Evolutionary conservation across 2,329 filamentous ascomycete genomes (phyloP), one percentile per base, ranked within the genome.

Genomic region (Stenocarpella maydis): DNA sequence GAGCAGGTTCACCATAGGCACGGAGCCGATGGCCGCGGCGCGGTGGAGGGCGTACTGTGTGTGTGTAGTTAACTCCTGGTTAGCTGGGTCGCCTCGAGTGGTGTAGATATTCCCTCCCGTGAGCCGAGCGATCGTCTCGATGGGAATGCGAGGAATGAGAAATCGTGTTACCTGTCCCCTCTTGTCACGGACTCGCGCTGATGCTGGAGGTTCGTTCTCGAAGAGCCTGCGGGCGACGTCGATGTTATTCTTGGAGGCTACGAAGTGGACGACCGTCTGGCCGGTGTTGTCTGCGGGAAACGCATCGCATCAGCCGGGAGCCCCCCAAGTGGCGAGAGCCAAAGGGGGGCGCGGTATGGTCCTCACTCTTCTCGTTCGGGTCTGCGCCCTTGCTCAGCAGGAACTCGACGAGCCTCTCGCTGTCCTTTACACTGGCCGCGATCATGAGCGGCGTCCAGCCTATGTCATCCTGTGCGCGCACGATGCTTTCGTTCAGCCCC

Each of bases 401-500:
- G 2, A 94, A 79, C 50, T 89, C 86, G 17, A 94, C 85, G 2
- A 95, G 81, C 12, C 86, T 84, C 70, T 94, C 92, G 31, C 87
- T 88, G 53, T 95, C 91, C 73, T 90, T 90, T 8, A 94, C 85
- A 73, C 90, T 93, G 43, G 88, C 89, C 1, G 93, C 90, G 76
- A 96, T 95, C 92, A 95, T 95, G 58, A 96, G 83, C 0, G 92
- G 88, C 2, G 93, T 94, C 93, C 93, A 97, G 73, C 93, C 93
- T 55, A 88, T 90, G 68, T 87, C 91, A 77, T 97, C 93, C 86
- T 91, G 70, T 39, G n/a, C 31, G 52, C 10, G 31, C 31, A 34
- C 43, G 24, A 8, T 21, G 2, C 34, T 24, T 19, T 15, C 68
- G 60, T 43, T 67, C 41, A 61, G 49, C 55, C 52, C n/a, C 52